Evolutionary conservation across 164 flowering plant genomes (phyloP).

Genomic region (Houttuynia cordata): DNA sequence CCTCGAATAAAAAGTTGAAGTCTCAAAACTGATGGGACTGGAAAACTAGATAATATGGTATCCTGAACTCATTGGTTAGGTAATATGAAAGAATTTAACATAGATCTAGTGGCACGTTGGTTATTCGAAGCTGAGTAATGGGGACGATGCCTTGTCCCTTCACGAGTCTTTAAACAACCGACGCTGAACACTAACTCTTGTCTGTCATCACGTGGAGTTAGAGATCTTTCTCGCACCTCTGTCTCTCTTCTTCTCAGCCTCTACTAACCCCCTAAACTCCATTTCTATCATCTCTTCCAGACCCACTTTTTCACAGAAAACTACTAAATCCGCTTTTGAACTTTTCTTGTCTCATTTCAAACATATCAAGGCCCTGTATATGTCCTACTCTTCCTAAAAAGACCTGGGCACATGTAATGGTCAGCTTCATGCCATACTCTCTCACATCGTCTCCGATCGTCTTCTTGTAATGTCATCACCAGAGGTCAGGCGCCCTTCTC

Average conservation of each 20-base stretch:
- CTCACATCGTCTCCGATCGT: background rate
- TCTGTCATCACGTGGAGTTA: no score
- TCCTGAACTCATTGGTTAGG: no score
- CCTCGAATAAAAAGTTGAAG: no score
- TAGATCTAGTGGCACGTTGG: no score
- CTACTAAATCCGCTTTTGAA: background rate
- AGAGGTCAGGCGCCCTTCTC: background rate
- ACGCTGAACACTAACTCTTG: no score
- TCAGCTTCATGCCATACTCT: background rate
- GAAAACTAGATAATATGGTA: no score
- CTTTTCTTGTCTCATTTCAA: background rate
- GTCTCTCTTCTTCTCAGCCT: background rate
- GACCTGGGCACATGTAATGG: background rate
- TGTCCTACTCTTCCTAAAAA: background rate
- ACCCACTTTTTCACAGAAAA: background rate
- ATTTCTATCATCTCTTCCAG: background rate
- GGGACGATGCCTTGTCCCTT: no score
- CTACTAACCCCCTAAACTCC: background rate
- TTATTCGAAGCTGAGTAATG: no score
- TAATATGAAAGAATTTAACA: no score
- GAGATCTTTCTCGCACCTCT: background rate
- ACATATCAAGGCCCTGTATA: background rate
- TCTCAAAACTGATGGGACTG: no score
- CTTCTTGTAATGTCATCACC: background rate
- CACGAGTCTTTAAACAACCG: no score